Evolutionary conservation across 192 early-diverging fungal genomes (phyloP).

Genomic region (Backusella mclennaniae): DNA sequence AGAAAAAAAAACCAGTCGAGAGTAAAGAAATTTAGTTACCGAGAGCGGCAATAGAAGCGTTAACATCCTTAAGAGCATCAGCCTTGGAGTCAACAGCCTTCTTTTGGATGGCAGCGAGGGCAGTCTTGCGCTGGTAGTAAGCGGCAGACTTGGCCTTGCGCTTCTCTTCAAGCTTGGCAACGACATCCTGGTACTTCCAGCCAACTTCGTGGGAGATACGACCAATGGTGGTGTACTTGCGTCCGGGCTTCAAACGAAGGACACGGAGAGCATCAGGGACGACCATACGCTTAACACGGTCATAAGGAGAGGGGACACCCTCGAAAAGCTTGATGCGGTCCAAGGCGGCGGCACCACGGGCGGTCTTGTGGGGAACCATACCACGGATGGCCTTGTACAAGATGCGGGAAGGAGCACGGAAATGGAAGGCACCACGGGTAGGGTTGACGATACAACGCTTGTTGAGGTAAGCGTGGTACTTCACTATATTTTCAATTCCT

Average conservation of each 20-base stretch:
- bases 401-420: slow-evolving; percentile 96
- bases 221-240: slow-evolving; percentile 97
- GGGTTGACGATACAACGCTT: slow-evolving; percentile 99
- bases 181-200: slow-evolving; percentile 99
- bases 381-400: slow-evolving; percentile 97
- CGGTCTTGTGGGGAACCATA: slow-evolving; percentile 99
- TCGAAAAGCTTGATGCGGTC: slow-evolving; percentile 99
- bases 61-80: slow-evolving; percentile 53
- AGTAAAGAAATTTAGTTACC: slow-evolving; percentile 50
- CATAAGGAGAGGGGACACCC: slow-evolving; percentile 97
- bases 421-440: slow-evolving; percentile 96
- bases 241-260: slow-evolving; percentile 93
- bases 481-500: slow-evolving; percentile 56
- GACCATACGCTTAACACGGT: slow-evolving; percentile 96
- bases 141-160: slow-evolving; percentile 93
- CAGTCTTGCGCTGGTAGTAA: slow-evolving; percentile 93
- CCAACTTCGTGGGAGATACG: slow-evolving; percentile 95
- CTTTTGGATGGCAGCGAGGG: slow-evolving; percentile 32
- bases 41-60: slow-evolving; percentile 52
- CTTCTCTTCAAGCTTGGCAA: slow-evolving; percentile 97
- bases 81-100: slow-evolving; percentile 49
- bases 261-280: slow-evolving; percentile 96
- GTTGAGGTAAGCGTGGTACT: slow-evolving; percentile 94
- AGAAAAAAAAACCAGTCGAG: background rate
- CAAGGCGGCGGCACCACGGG: slow-evolving; percentile 95